Evolutionary conservation across 768 basidiomycete genomes (phyloP), one percentile per base, ranked within the genome.

Genomic region (Leccinum uliginosum): DNA sequence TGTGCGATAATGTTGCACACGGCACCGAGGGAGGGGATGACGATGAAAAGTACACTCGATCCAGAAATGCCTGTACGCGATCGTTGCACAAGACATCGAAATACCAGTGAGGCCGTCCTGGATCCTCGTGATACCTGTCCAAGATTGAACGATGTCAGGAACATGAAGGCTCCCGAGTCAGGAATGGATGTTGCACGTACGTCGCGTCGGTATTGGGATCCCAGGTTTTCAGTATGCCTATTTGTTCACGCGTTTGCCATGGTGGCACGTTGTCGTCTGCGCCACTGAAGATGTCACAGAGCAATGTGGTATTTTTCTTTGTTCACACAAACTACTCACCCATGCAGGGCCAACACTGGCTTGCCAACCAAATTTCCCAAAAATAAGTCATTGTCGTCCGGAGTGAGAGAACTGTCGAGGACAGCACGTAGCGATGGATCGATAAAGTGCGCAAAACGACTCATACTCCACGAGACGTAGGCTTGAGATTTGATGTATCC

Each of bases 341-440:
- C 94, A 63, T 96, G 88, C 38, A 95, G 76, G 1, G 86, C 91
- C 12, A 93, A 75, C 1, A 91, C 73, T 0, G 86, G 85, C 0
- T 77, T 85, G 50, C 85, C 77, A 1, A 79, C 83, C 10, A 93
- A 71, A 65, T 97, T 97, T 3, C 87, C 83, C 21, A 93, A 62
- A 72, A 93, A 88, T 4, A 95, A 69, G 64, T 96, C 92, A 66
- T 96, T 93, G 71, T 95, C 91, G 60, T 93, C 93, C 3, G 88
- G 83, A 1, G 86, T 86, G 24, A 94, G 75, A 0, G 89, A 83
- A 2, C 84, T 78, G 56, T 88, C 83, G 14, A 97, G 78, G 51
- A 96, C 81, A 5, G 84, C 82, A 38, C 84, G 82, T 45, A 92
- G 74, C 3, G 76, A 67, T 0, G 93, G 90, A 66, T 96, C 94